Percentiles rank a stretch among this genome's conserved stretches.
Evolutionary conservation across 768 basidiomycete genomes (phyloP).

Genomic region (Tylopilus felleus): DNA sequence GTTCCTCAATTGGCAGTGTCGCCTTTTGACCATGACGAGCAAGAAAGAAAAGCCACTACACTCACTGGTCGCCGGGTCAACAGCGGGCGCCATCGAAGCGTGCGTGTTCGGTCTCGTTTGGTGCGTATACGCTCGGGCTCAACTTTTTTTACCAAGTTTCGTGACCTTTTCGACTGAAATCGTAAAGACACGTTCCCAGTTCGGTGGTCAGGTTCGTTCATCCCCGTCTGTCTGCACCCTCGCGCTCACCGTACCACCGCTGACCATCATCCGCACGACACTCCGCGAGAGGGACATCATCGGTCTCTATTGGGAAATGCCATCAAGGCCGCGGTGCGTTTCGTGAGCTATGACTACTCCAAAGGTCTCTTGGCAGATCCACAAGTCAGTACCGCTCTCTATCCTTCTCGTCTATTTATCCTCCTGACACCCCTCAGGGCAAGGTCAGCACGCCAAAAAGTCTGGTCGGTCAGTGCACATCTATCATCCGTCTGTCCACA

Average conservation of each 20-base stretch:
- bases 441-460: conserved; percentile 86
- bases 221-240: not conserved
- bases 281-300: conserved; percentile 67
- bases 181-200: conserved; percentile 93
- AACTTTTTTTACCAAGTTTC: conserved; percentile 54
- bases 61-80: conserved; percentile 86
- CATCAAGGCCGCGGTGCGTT: conserved; percentile 92
- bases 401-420: too few relatives aligned
- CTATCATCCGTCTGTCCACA: not conserved
- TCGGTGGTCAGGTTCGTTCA: conserved; percentile 64
- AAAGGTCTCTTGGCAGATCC: conserved; percentile 83
- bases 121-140: conserved; percentile 14
- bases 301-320: conserved; percentile 96
- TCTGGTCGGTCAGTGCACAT: conserved; percentile 54
- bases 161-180: conserved; percentile 91
- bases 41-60: conserved; percentile 81
- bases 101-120: conserved; percentile 36
- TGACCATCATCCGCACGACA: conserved; percentile 73
- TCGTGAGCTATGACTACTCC: conserved; percentile 94
- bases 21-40: conserved; percentile 36
- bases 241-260: conserved; percentile 40
- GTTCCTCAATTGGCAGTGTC: conserved; percentile 4
- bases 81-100: conserved; percentile 93
- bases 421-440: conserved; percentile 49
- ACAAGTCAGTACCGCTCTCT: conserved; percentile 49